Evolutionary conservation across 495 filamentous ascomycete species (phyloP).

Genomic region (Bombardia bombarda): DNA sequence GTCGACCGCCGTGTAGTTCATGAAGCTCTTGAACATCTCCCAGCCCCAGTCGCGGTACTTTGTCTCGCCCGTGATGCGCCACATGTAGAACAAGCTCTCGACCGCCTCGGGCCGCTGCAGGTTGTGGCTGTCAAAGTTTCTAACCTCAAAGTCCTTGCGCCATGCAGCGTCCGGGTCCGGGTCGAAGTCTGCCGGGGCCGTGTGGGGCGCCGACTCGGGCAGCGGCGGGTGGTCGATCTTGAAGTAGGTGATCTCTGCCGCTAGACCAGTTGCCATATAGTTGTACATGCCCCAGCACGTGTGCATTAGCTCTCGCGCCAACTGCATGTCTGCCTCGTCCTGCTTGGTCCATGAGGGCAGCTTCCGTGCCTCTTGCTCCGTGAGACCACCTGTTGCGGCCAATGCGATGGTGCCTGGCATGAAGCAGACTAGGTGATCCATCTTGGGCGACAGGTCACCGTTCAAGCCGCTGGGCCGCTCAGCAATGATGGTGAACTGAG

Average conservation of each 20-base stretch:
- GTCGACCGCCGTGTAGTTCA: conserved; percentile 68
- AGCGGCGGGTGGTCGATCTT: conserved; percentile 57
- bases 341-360: conserved; percentile 62
- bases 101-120: conserved; percentile 94
- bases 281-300: conserved; percentile 98
- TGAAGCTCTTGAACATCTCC: conserved; percentile 93
- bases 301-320: conserved; percentile 85
- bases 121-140: conserved; percentile 73
- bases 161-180: conserved; percentile 48
- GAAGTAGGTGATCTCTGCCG: conserved; percentile 89
- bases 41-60: conserved; percentile 96
- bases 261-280: conserved; percentile 77
- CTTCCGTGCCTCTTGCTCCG: conserved; percentile 65
- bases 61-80: conserved; percentile 87
- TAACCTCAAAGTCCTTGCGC: conserved; percentile 70
- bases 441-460: conserved; percentile 65
- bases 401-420: conserved; percentile 94
- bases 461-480: conserved; percentile 74
- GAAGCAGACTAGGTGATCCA: conserved; percentile 98
- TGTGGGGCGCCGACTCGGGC: conserved; percentile 43
- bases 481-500: conserved; percentile 74
- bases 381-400: conserved; percentile 70
- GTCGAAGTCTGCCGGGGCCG: conserved; percentile 39
- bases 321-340: conserved; percentile 76
- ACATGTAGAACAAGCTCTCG: conserved; percentile 96